Base-by-base conservation (phyloP, 1,284 basidiomycete genomes). In the Grifola frondosa region DNA sequence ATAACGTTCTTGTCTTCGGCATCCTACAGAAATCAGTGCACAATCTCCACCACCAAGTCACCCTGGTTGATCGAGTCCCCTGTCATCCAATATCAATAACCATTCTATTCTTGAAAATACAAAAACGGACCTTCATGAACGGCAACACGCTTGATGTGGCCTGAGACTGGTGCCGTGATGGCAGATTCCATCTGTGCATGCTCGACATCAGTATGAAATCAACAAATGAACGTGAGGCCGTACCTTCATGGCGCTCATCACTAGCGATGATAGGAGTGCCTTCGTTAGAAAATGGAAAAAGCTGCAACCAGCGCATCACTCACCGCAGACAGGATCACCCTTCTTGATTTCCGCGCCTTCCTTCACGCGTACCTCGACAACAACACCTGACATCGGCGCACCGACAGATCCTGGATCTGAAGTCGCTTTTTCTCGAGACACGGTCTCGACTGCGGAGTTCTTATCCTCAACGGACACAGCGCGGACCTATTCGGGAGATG, bases 261-360 rank as follows among this genome's bases (percentile, higher is more conserved):
- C 88, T 78, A 66, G 50, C 62, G n/a, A 44, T 28, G 23, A 35
- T 31, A 40, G 37, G 36, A 30, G 13, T 33, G 15, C 29, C 30
- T 37, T 30, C 34, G 37, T 52, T 40, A 54, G 39, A 41, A 35
- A 41, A 7, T 23, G 30, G 30, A 13, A 36, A 28, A 35, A 9
- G 13, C n/a, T 6, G 6, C 24, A 29, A 33, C 12, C 36, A 46
- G 44, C 28, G 33, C 13, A 41, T 28, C 23, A 60, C 84, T 68
- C 63, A 87, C 85, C 82, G 68, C 86, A 89, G 49, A 94, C 71
- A 52, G 92, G 90, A 69, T 99, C 97, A 49, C 97, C 97, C 67
- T 93, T 96, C 84, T 91, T 97, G 69, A 99, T 92, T 62, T 94
- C 86, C 51, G 94, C 88, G 37, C 93, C 94, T 68, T 98, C 95